Percentiles rank a stretch among this genome's conserved stretches.
These are phyloP conservation scores for Xylariaceae sp. DNA, from an alignment of 2,329 filamentous ascomycete genomes.

Conservation along the genomic window DNA sequence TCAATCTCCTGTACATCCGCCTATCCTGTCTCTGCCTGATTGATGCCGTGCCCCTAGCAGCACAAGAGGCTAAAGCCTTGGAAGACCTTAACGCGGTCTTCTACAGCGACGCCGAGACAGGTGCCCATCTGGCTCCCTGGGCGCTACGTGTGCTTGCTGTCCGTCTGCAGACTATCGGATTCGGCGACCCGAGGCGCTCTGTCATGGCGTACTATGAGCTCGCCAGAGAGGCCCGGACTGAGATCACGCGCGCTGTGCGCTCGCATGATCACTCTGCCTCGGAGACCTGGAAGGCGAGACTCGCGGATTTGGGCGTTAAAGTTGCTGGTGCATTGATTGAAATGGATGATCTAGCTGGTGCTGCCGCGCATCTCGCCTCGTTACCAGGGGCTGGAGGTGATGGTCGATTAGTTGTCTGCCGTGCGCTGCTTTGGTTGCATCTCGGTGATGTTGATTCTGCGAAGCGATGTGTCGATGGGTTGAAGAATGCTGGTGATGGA, in stretches of 20 bases:
- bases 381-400: slow-evolving; percentile 41
- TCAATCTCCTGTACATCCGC: slow-evolving; percentile 74
- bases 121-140: slow-evolving; percentile 76
- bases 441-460: slow-evolving; percentile 74
- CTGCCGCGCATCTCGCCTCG: slow-evolving; percentile 65
- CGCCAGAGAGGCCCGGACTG: slow-evolving; percentile 68
- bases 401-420: slow-evolving; percentile 42
- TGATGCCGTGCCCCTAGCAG: slow-evolving; percentile 65
- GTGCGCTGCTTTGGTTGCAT: slow-evolving; percentile 69
- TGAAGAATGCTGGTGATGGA: slow-evolving; percentile 13
- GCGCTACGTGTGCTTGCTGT: slow-evolving; percentile 77
- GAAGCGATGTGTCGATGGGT: slow-evolving; percentile 43
- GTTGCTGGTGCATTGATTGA: slow-evolving; percentile 68
- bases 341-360: slow-evolving; percentile 84
- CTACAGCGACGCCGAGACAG: slow-evolving; percentile 53
- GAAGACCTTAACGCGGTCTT: slow-evolving; percentile 57
- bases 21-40: slow-evolving; percentile 79
- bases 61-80: slow-evolving; percentile 60
- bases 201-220: slow-evolving; percentile 91
- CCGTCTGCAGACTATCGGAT: slow-evolving; percentile 79
- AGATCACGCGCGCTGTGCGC: slow-evolving; percentile 46
- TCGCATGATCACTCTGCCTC: slow-evolving; percentile 50
- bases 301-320: slow-evolving; percentile 70
- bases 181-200: slow-evolving; percentile 76
- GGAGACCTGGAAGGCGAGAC: slow-evolving; percentile 65